These are phyloP conservation scores for Yamadazyma sp. DNA, from an alignment of 805 yeast genomes.

Conservation along the genomic window DNA sequence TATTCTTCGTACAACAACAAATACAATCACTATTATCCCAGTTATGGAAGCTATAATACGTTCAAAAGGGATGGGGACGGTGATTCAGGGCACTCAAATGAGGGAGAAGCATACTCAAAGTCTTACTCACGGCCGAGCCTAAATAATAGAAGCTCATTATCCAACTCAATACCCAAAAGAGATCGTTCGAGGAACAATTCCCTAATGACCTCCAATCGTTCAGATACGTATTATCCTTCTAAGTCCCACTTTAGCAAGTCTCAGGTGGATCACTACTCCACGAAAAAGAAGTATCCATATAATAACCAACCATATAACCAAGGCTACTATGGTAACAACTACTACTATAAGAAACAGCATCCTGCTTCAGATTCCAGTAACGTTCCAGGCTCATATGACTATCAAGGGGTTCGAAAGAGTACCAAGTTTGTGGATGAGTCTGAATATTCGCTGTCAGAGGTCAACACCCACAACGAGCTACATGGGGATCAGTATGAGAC, in stretches of 20 bases:
- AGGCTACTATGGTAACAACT: slow-evolving; percentile 1
- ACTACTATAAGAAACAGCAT: slow-evolving; percentile 4
- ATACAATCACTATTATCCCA: slow-evolving; percentile 21
- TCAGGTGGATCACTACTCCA: slow-evolving; percentile 18
- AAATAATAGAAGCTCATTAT: slow-evolving; percentile 22
- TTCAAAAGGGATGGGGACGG: slow-evolving; percentile 14
- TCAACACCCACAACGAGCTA: too few relatives aligned
- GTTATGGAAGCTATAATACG: slow-evolving; percentile 23
- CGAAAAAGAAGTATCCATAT: slow-evolving; percentile 10
- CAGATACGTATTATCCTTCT: slow-evolving; percentile 32
- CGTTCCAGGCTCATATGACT: too few relatives aligned
- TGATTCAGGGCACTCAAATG: not conserved
- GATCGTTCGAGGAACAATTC: slow-evolving; percentile 14
- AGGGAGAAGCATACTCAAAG: slow-evolving; percentile 1
- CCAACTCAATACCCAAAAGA: slow-evolving; percentile 23
- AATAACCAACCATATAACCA: not conserved
- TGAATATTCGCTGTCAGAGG: too few relatives aligned
- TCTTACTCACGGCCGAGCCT: slow-evolving; percentile 11
- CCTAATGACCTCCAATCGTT: slow-evolving; percentile 23
- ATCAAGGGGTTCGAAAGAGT: too few relatives aligned
- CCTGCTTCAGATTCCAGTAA: not conserved
- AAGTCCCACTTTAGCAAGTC: slow-evolving; percentile 16
- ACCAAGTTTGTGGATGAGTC: too few relatives aligned
- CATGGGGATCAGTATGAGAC: too few relatives aligned
- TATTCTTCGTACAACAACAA: slow-evolving; percentile 14